These are phyloP conservation scores for Salisapilia sapeloensis DNA, from an alignment of 352 stramenopile genomes.

Conservation along the genomic window DNA sequence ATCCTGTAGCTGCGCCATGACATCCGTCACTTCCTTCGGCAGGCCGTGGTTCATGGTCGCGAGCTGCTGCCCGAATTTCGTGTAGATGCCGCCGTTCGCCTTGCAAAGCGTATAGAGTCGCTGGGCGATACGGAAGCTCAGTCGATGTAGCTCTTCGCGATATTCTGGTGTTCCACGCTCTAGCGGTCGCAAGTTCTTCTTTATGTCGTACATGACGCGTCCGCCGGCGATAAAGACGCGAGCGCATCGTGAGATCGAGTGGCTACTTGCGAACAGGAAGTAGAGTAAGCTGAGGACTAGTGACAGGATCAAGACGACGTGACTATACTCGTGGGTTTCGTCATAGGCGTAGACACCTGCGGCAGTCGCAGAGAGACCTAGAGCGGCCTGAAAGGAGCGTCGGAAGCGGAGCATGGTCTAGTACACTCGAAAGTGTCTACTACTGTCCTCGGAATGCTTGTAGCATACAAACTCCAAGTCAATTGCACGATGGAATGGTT, in stretches of 20 bases:
- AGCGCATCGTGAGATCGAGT: constrained; percentile 40
- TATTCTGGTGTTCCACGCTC: constrained; percentile 30
- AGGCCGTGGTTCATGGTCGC: constrained; percentile 94
- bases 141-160: constrained; percentile 23
- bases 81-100: constrained; percentile 92
- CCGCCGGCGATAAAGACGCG: constrained; percentile 30
- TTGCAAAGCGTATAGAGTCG: constrained; percentile 84
- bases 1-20: constrained; percentile 84
- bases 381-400: too few relatives aligned
- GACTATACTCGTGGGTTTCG: constrained; percentile 24
- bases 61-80: constrained; percentile 95
- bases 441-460: too few relatives aligned
- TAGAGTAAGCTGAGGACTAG: neutral
- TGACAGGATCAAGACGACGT: neutral
- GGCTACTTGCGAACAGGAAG: constrained; percentile 6
- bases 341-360: constrained; percentile 19
- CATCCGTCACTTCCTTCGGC: constrained; percentile 87
- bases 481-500: constrained; percentile 77
- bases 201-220: constrained; percentile 36
- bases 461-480: too few relatives aligned
- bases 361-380: too few relatives aligned
- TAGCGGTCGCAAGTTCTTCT: constrained; percentile 20
- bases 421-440: too few relatives aligned
- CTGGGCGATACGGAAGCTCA: constrained; percentile 74
- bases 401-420: too few relatives aligned